Evolutionary conservation across 257 asterid genomes (phyloP).

Genomic region (Plectranthus barbatus): DNA sequence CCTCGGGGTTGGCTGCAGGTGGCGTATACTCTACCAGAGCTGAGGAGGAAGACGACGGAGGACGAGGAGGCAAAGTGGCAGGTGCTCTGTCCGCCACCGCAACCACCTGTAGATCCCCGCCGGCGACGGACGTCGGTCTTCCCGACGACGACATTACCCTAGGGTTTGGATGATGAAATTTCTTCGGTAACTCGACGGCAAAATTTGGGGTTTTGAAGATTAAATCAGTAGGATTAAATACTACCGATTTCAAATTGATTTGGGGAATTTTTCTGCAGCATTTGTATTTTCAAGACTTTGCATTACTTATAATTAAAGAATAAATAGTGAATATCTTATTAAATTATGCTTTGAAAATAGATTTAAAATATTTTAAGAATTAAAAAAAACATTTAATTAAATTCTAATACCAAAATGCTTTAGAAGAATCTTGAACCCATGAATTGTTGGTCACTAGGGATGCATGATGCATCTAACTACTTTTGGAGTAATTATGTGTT

Average conservation of each 20-base stretch:
- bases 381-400: no score
- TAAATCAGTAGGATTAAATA: background rate
- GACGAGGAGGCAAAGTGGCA: conserved; percentile 47
- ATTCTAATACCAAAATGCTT: no score
- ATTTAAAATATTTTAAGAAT: no score
- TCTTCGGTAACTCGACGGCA: background rate
- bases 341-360: background rate
- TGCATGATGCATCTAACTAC: no score
- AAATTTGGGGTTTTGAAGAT: background rate
- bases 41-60: conserved; percentile 34
- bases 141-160: conserved; percentile 38
- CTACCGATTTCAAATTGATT: background rate
- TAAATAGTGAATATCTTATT: no score
- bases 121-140: conserved; percentile 38
- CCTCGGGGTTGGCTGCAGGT: conserved; percentile 61
- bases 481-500: no score
- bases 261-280: background rate
- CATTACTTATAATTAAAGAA: no score
- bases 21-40: conserved; percentile 73
- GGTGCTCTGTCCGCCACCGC: conserved; percentile 35
- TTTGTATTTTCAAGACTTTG: no score
- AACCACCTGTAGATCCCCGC: conserved; percentile 63
- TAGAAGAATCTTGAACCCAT: no score
- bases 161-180: background rate
- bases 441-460: no score